Evolutionary conservation across 352 stramenopile species (phyloP), one percentile per base, ranked within the genome.

Genomic region (Phytopythium cucurbitacearum): DNA sequence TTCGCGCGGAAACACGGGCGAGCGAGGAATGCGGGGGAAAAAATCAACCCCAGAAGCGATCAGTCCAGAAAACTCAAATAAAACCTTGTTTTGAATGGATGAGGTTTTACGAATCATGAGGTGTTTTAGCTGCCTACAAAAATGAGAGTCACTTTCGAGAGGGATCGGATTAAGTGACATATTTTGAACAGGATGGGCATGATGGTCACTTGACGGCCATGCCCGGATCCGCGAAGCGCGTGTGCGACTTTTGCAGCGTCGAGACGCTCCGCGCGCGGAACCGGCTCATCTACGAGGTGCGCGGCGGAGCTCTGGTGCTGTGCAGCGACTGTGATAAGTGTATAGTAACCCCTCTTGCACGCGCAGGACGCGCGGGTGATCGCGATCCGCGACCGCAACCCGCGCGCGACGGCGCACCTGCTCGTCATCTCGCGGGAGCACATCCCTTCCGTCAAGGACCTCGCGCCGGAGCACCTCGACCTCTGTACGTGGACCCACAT

Each of bases 381-480:
- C 53, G 80, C 65, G 1, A 89, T 87, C 50, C 44, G 72, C 37
- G 80, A 91, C 55, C 67, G 65, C 21, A 77, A 85, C 39, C 75
- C 80, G 34, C 72, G 75, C 12, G 77, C 80, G 3, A 60, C 58
- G 13, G 69, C 58, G 38, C 80, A 91, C 36, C 40, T 89, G 45
- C 60, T 91, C 39, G 72, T 91, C 45, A 83, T 91, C 10, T 65
- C 80, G 11, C 67, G 74, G 39, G 54, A 81, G 42, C 80, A 91
- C 46, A 86, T 91, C 50, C 47, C 67, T 9, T 76, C 56, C 7
- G 64, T 89, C 3, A 64, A 86, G 16, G 64, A 76, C 35, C 65
- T 91, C 37, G 73, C 64, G 0, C 34, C 58, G 1, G 59, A 63
- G 10, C 67, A 91, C 36, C 51, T 59, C 32, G 54, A 71, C 5